phyloP scores from a whole-genome alignment of 2,329 filamentous ascomycete species.

The Curvularia verruculosa region DNA sequence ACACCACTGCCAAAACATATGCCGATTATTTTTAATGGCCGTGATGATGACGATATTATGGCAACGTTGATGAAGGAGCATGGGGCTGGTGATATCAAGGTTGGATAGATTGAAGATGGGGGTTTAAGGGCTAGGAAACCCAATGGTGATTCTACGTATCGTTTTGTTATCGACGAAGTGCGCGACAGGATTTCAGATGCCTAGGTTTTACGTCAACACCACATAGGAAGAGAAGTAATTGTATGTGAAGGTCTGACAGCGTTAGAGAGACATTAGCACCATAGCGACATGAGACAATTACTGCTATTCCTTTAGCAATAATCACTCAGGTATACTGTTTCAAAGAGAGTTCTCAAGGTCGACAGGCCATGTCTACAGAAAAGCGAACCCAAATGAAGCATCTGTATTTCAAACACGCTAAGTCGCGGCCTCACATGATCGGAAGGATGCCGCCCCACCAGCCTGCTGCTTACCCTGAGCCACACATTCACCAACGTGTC shows the following conservation, averaged over 20 bases:
- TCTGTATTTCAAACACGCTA: conserved; percentile 13
- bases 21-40: conserved; percentile 3
- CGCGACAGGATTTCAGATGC: not conserved
- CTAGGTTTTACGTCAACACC: not conserved
- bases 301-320: not conserved
- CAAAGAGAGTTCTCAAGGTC: not conserved
- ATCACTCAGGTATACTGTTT: not conserved
- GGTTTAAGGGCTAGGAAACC: not conserved
- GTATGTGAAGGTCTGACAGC: not conserved
- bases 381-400: not conserved
- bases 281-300: not conserved
- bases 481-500: conserved; percentile 20
- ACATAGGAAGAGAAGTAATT: not conserved
- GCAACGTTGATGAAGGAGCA: conserved; percentile 20
- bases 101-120: not conserved
- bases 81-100: not conserved
- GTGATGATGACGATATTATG: conserved; percentile 15
- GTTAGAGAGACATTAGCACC: not conserved
- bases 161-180: not conserved
- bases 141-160: too few relatives aligned
- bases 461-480: conserved; percentile 10
- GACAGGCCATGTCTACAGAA: too few relatives aligned
- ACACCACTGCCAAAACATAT: not conserved
- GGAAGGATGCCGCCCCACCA: conserved; percentile 15
- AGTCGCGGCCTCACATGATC: conserved; percentile 18